phyloP scores from a whole-genome alignment of 1,284 basidiomycete species.

The Ganoderma lingzhi region DNA sequence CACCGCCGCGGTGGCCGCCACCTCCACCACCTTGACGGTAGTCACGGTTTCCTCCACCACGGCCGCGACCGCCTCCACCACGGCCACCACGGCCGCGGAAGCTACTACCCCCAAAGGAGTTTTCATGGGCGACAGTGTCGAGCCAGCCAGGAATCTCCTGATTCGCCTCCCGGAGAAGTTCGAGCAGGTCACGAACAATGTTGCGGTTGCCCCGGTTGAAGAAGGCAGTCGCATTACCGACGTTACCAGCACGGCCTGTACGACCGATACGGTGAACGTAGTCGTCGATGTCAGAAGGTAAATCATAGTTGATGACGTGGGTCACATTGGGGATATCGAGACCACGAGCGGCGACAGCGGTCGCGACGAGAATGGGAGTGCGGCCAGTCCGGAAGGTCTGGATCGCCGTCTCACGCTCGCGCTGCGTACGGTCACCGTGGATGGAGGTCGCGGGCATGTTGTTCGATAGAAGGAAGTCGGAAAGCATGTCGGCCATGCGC shows the following conservation, averaged over 20 bases:
- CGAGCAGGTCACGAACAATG: conserved; percentile 92
- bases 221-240: conserved; percentile 94
- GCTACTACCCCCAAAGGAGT: conserved; percentile 70
- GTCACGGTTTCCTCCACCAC: conserved; percentile 55
- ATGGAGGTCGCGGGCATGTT: conserved; percentile 94
- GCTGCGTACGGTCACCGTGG: conserved; percentile 97
- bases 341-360: conserved; percentile 98
- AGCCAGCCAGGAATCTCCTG: conserved; percentile 97
- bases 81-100: conserved; percentile 63
- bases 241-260: conserved; percentile 99
- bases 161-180: conserved; percentile 95
- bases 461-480: conserved; percentile 92
- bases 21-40: conserved; percentile 50
- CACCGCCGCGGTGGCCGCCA: conserved; percentile 46
- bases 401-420: conserved; percentile 96
- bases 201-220: conserved; percentile 94
- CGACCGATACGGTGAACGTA: conserved; percentile 99
- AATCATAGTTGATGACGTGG: conserved; percentile 98
- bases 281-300: conserved; percentile 99
- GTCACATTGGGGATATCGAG: conserved; percentile 99
- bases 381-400: conserved; percentile 96
- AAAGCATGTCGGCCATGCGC: conserved; percentile 98
- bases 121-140: conserved; percentile 87
- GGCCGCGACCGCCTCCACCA: conserved; percentile 66
- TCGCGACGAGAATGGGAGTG: conserved; percentile 97